phyloP scores from a whole-genome alignment of 495 filamentous ascomycete species.

The Penicillium manginii region DNA sequence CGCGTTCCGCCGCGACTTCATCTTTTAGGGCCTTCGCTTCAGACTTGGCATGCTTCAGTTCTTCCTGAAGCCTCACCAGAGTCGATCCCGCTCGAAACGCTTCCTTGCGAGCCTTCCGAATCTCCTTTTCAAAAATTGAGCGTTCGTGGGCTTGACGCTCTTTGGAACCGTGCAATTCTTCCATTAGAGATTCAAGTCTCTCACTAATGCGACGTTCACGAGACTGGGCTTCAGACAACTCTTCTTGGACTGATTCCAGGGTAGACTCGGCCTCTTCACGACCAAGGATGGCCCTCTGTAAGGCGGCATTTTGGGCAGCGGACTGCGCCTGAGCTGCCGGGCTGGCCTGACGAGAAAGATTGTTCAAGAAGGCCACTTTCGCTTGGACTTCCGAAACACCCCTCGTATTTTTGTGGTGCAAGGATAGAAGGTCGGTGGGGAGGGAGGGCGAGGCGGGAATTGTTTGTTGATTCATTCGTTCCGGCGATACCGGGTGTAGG shows the following conservation, averaged over 20 bases:
- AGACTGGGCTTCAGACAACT: constrained; percentile 70
- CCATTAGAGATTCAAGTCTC: constrained; percentile 76
- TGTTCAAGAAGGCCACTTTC: constrained; percentile 85
- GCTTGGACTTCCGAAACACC: constrained; percentile 77
- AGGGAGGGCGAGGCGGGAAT: constrained; percentile 57
- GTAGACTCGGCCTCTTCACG: constrained; percentile 75
- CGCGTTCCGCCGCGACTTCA: constrained; percentile 54
- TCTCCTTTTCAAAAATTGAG: constrained; percentile 81
- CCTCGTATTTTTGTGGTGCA: constrained; percentile 45
- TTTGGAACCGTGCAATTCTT: constrained; percentile 74
- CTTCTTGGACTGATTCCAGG: constrained; percentile 60
- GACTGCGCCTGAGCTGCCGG: constrained; percentile 56
- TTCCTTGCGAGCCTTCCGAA: constrained; percentile 79
- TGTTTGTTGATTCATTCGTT: constrained; percentile 76
- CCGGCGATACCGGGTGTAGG: constrained; percentile 75
- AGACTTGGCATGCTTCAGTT: constrained; percentile 70
- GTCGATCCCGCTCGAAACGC: constrained; percentile 79
- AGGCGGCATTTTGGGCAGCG: constrained; percentile 63
- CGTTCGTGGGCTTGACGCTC: constrained; percentile 75
- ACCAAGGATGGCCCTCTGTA: constrained; percentile 80
- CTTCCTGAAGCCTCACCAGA: constrained; percentile 79
- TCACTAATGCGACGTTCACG: constrained; percentile 76
- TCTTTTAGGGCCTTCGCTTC: constrained; percentile 56
- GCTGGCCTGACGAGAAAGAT: constrained; percentile 64
- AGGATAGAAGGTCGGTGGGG: constrained; percentile 45